Evolutionary conservation across 257 asterid species (phyloP), one percentile per base, ranked within the genome.

Genomic region (Hygrophila difformis): DNA sequence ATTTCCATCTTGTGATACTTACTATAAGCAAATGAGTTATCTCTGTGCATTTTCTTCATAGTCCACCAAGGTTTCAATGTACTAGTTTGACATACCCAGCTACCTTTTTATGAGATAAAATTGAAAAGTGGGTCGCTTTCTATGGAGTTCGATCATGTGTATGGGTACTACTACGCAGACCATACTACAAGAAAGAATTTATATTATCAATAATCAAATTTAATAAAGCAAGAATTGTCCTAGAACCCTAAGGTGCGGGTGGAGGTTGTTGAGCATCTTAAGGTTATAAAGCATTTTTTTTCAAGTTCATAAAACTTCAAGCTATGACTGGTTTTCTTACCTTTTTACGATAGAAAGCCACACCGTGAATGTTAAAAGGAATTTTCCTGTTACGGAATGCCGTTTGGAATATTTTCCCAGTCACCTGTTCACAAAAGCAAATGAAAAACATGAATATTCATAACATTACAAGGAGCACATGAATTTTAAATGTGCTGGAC

Each of bases 291-390:
- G 29, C 7, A 24, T 24, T 24, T 7, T 24, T 24, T 7, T 24
- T 24, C 29, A 7, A 24, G 7, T 24, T 24, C 29, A 2, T 3
- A 24, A 24, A 24, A 24, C 29, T 24, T 24, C 7, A 24, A 24
- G 29, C 7, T 24, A n/a, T n/a, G n/a, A n/a, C n/a, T n/a, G n/a
- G n/a, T n/a, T n/a, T n/a, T n/a, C 21, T 1, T 55, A 85, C 98
- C 96, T 89, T 84, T 82, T 89, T 89, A 62, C 94, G 79, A 51
- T 89, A 89, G 87, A 89, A 82, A 64, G 98, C 98, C 69, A 89
- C 98, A 13, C 98, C 98, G 55, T 89, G 98, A 45, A 66, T 45
- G 64, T 89, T 89, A 57, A 89, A 89, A 44, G 96, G 96, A 60
- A 89, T 79, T 70, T 82, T 85, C 64, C 98, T 78, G 55, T 61